Evolutionary conservation across 352 stramenopile genomes (phyloP), one percentile per base, ranked within the genome.

Genomic region (Phytophthora cactorum): DNA sequence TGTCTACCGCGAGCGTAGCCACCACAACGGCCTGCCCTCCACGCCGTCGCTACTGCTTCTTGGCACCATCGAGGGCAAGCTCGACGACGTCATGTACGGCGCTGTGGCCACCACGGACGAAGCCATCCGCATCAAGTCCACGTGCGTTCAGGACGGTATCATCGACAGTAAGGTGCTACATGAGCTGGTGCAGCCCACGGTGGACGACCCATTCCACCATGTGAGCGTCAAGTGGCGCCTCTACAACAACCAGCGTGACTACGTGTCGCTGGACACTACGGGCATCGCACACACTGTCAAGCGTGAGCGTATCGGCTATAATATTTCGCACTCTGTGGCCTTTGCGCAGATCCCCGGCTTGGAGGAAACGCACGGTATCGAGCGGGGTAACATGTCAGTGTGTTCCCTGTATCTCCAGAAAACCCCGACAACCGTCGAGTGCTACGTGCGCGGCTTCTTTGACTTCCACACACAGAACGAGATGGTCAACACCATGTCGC

Each of bases 41-140:
- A 73, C 75, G n/a, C 81, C 79, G 1, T 85, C 74, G n/a, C 64
- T 91, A 50, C 56, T 88, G n/a, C 68, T 88, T 38, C 58, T 86
- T 12, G 84, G 84, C 9, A 79, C 80, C 5, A 51, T 90, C n/a
- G 61, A 75, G 5, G 80, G 82, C 9, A 72, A 59, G n/a, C 59
- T 92, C 34, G 78, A 92, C 28, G 82, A 90, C 54, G 59, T 88
- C 52, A 86, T 92, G 78, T 91, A 86, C 58, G 81, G 77, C n/a
- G 36, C 74, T 11, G 67, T 77, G 28, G 71, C 76, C 28, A 70
- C 72, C 15, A 75, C 75, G 25, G 72, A 83, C 14, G 74, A 80
- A 22, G 66, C 71, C 8, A 85, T 89, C 51, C 71, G 78, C 36
- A 73, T 90, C 52, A 84, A 85, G 52, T 81, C 79, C 14, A 77